Evolutionary conservation across 805 yeast genomes (phyloP).

Genomic region (Priceomyces carsonii): DNA sequence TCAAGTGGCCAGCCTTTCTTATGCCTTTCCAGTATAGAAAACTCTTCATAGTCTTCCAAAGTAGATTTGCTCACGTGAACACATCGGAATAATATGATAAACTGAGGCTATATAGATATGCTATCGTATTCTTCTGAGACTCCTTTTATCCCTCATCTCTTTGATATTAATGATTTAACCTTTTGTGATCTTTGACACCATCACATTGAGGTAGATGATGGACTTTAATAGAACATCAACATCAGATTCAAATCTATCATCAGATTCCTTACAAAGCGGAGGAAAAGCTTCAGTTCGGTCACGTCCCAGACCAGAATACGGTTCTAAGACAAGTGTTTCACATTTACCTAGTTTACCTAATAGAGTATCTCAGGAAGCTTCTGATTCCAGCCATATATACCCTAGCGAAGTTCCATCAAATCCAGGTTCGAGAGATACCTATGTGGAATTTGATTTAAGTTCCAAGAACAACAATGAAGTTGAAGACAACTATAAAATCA

Average conservation of each 20-base stretch:
- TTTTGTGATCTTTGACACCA: not conserved
- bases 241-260: conserved; percentile 9
- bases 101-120: too few species aligned
- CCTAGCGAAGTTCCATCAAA: too few species aligned
- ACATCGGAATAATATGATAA: too few species aligned
- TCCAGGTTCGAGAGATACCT: too few species aligned
- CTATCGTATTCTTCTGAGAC: too few species aligned
- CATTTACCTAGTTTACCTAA: conserved; percentile 24
- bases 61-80: too few species aligned
- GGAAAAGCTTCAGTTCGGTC: conserved; percentile 2
- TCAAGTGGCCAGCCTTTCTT: too few species aligned
- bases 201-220: conserved; percentile 2
- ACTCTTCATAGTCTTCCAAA: too few species aligned
- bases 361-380: too few species aligned
- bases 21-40: too few species aligned
- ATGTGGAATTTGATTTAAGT: conserved; percentile 32
- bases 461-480: conserved; percentile 3
- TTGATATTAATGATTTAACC: not conserved
- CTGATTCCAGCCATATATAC: too few species aligned
- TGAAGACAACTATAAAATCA: conserved; percentile 1
- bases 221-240: conserved; percentile 7
- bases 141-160: not conserved
- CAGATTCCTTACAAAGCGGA: conserved; percentile 9
- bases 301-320: conserved; percentile 6
- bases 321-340: conserved; percentile 19